Base-by-base conservation (phyloP, 805 yeast species). In the Metschnikowia cubensis region DNA sequence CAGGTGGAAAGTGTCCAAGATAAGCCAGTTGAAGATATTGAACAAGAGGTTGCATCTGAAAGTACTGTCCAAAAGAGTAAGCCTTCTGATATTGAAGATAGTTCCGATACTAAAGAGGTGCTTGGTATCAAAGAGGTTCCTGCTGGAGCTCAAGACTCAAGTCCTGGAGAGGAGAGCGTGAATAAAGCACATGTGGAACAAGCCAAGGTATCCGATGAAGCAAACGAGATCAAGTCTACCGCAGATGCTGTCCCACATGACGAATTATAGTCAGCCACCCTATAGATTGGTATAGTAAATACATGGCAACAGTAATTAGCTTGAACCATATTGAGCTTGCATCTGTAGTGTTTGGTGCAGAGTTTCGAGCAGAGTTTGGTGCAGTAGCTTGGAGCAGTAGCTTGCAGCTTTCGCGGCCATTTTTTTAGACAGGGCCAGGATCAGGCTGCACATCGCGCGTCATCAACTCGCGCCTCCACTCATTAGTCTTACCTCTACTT, bases 401-500 rank as follows among this genome's bases (percentile, higher is more conserved):
- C 20, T 14, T 5, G 29, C 40, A 36, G 22, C 17, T 18, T n/a
- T 41, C 35, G 45, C 45, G 35, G 45, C 37, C 45, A 21, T 33
- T 25, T 25, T 25, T 25, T 25, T 25, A 25, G 29, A 25, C 29
- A 25, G 29, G 29, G 29, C 29, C 29, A 25, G 11, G 11, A 25
- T 25, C 29, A 25, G 41, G 34, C 34, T 15, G 15, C 45, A 42
- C 13, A 8, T 42, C 45, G 31, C 45, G 37, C 45, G 37, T 42
- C 45, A 42, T 36, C n/a, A 42, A 41, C 35, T 31, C 45, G 45
- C 45, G 45, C 45, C 29, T 8, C 29, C 29, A 25, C 29, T 25
- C 37, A 42, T 20, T 36, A 20, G n/a, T 33, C 31, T 33, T 29
- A 32, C 21, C 10, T n/a, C 31, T 32, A 18, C 31, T 21, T 15